Conservation (phyloP, 176 grass and related monocot species). For the Phragmites australis region DNA sequence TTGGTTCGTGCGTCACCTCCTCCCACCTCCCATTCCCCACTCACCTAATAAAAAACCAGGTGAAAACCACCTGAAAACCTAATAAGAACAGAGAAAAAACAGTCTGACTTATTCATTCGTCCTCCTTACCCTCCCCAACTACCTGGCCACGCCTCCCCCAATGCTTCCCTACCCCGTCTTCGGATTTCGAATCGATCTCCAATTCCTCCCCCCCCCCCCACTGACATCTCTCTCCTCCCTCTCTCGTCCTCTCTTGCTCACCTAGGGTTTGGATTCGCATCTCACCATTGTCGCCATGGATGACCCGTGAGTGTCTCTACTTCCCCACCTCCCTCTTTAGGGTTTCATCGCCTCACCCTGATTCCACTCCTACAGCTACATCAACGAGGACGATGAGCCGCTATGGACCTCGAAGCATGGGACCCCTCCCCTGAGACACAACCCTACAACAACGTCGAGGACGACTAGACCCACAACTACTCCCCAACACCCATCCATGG, state of each 20-base stretch:
- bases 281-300: constrained; percentile 13
- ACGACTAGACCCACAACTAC: constrained; percentile 54
- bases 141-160: no score
- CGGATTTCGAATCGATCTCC: neutral
- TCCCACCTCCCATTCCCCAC: no score
- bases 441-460: constrained; percentile 52
- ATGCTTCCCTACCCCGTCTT: constrained; percentile 17
- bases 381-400: constrained; percentile 82
- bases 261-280: constrained; percentile 38
- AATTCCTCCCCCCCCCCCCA: neutral
- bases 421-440: constrained; percentile 27
- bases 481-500: constrained; percentile 68
- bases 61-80: no score
- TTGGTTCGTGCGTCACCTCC: no score
- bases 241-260: neutral
- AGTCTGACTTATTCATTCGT: no score
- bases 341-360: neutral
- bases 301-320: constrained; percentile 35
- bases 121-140: no score
- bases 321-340: neutral
- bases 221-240: neutral
- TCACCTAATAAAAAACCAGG: no score
- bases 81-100: no score
- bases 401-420: constrained; percentile 66
- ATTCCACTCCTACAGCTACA: constrained; percentile 46